A percentile compares a stretch with the other conserved stretches of the same genome.
phyloP scores from a whole-genome alignment of 2,329 filamentous ascomycete genomes.

The Decorospora gaudefroyi region DNA sequence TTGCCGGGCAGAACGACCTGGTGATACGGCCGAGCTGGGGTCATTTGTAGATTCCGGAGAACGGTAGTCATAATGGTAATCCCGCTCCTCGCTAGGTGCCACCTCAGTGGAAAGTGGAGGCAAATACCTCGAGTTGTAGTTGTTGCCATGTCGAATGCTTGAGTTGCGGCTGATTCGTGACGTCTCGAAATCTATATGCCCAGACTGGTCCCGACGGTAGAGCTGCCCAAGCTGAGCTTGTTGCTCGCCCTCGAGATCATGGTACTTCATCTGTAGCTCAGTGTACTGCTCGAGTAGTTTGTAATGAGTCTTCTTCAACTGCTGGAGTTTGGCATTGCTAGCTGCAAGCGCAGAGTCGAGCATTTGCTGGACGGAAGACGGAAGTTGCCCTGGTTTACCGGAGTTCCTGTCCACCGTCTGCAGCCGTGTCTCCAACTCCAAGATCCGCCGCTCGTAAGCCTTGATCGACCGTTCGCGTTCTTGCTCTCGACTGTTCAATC shows the following conservation, averaged over 20 bases:
- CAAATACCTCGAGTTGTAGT: constrained; percentile 29
- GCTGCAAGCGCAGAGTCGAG: constrained; percentile 56
- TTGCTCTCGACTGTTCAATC: constrained; percentile 58
- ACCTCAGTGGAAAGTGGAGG: constrained; percentile 31
- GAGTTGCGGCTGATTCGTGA: constrained; percentile 33
- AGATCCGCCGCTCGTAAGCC: constrained; percentile 55
- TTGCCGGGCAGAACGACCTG: constrained; percentile 33
- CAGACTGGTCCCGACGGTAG: constrained; percentile 23
- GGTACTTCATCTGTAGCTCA: constrained; percentile 54
- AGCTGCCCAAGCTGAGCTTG: constrained; percentile 36
- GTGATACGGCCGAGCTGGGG: constrained; percentile 24
- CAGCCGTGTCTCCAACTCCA: constrained; percentile 50
- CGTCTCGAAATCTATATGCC: constrained; percentile 25
- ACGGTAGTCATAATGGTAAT: constrained; percentile 37
- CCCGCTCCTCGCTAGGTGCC: constrained; percentile 31
- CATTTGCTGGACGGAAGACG: constrained; percentile 52
- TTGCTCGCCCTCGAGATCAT: constrained; percentile 47
- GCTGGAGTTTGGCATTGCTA: constrained; percentile 53
- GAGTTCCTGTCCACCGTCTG: constrained; percentile 32
- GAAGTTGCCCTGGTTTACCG: constrained; percentile 40
- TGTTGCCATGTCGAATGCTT: constrained; percentile 30
- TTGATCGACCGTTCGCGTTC: constrained; percentile 56
- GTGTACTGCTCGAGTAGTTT: constrained; percentile 57
- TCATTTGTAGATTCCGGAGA: constrained; percentile 35
- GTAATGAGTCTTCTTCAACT: constrained; percentile 58